phyloP scores from a whole-genome alignment of 371 early-diverging fungal genomes.

The Actinomortierella wolfii region DNA sequence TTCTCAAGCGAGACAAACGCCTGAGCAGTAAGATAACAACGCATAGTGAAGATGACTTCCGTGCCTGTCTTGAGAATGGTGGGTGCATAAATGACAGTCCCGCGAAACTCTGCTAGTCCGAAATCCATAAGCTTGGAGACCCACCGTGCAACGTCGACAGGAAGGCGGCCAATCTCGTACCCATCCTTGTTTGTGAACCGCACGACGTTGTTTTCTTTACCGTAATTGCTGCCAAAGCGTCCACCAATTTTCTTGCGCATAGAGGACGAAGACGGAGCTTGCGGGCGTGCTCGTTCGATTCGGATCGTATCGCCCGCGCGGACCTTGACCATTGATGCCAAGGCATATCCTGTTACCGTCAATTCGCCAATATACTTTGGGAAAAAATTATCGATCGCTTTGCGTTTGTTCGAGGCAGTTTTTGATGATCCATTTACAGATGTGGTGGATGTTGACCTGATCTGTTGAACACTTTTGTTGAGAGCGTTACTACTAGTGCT shows the following conservation, averaged over 20 bases:
- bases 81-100: conserved; percentile 49
- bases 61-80: conserved; percentile 50
- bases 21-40: conserved; percentile 47
- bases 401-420: conserved; percentile 12
- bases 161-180: conserved; percentile 55
- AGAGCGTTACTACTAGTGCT: neutral
- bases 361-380: conserved; percentile 41
- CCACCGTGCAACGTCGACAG: conserved; percentile 51
- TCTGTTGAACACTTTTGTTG: neutral
- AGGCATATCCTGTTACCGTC: conserved; percentile 37
- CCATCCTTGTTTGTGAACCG: conserved; percentile 49
- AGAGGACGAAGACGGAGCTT: neutral
- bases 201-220: conserved; percentile 55
- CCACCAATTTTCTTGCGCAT: conserved; percentile 24
- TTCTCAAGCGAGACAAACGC: conserved; percentile 43
- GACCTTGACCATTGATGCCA: conserved; percentile 39
- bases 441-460: too few relatives aligned
- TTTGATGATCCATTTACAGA: neutral
- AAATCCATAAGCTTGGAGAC: conserved; percentile 56
- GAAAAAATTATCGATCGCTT: conserved; percentile 24
- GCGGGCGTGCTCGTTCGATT: conserved; percentile 30
- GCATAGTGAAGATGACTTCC: conserved; percentile 54
- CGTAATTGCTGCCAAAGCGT: conserved; percentile 10
- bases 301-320: conserved; percentile 32
- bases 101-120: conserved; percentile 53